phyloP scores from a whole-genome alignment of 164 flowering plant species.

The Kingdonia uniflora region DNA sequence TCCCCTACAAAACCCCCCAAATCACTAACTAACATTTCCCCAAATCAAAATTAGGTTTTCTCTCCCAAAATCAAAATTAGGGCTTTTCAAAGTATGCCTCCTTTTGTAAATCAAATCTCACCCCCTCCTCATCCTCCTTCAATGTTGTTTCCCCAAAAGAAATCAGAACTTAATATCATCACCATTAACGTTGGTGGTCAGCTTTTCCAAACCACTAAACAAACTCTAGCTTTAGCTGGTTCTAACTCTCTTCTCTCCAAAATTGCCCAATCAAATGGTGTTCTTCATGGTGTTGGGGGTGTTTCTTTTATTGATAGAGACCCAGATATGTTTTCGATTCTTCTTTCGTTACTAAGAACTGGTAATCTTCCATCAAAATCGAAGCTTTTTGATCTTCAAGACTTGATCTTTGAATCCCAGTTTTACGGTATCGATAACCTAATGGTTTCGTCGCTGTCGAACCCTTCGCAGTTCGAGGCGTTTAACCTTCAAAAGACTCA shows the following conservation, averaged over 20 bases:
- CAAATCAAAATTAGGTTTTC: not conserved
- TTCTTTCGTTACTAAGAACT: conserved; percentile 70
- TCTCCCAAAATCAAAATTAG: not conserved
- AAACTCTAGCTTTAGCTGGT: conserved; percentile 66
- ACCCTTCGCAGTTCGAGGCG: conserved; percentile 74
- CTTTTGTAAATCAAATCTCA: conserved; percentile 14
- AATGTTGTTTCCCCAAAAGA: conserved; percentile 14
- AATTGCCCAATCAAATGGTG: conserved; percentile 6
- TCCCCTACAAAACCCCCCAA: not conserved
- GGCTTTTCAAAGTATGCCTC: too few species aligned
- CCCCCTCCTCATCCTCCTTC: not conserved
- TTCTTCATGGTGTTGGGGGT: not conserved
- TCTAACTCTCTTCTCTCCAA: conserved; percentile 50
- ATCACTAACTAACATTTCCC: not conserved
- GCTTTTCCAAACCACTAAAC: conserved; percentile 80
- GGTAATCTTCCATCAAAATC: conserved; percentile 79
- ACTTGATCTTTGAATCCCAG: conserved; percentile 54
- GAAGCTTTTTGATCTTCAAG: conserved; percentile 53
- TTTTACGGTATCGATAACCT: conserved; percentile 60
- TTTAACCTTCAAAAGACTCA: conserved; percentile 58
- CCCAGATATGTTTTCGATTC: conserved; percentile 75
- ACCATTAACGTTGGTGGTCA: conserved; percentile 89
- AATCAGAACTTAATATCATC: conserved; percentile 36
- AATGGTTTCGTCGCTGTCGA: conserved; percentile 39
- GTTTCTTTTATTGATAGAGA: conserved; percentile 79